These are phyloP conservation scores for Alternaria solani DNA, from an alignment of 2,329 filamentous ascomycete species.

Conservation along the genomic window DNA sequence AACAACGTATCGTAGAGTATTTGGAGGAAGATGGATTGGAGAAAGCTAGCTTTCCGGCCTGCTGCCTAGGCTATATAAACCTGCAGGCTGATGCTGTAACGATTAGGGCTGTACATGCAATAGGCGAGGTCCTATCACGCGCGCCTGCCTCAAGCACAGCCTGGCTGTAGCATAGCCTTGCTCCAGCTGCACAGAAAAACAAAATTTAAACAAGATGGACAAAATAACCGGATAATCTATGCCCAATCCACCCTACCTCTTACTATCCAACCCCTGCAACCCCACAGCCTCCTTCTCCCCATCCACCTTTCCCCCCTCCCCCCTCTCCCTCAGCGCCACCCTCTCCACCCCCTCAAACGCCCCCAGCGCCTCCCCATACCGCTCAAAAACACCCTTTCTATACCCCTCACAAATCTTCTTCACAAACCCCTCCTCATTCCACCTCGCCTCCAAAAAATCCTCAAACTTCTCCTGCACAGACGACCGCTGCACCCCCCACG, in stretches of 20 bases:
- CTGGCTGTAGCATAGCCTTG: not conserved
- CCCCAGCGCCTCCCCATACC: constrained; percentile 77
- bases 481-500: constrained; percentile 83
- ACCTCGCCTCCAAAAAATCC: constrained; percentile 81
- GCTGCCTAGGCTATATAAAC: no score
- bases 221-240: not conserved
- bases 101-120: not conserved
- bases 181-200: not conserved
- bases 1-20: not conserved
- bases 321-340: constrained; percentile 17
- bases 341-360: constrained; percentile 62
- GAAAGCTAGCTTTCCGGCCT: not conserved
- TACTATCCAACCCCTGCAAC: constrained; percentile 7
- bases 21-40: not conserved
- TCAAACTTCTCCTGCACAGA: constrained; percentile 77
- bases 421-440: constrained; percentile 85
- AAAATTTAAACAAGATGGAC: not conserved
- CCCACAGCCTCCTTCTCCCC: constrained; percentile 9
- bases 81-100: no score
- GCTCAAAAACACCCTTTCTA: constrained; percentile 74
- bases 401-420: constrained; percentile 86
- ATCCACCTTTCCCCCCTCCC: constrained; percentile 9
- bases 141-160: not conserved
- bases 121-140: not conserved
- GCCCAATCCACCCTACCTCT: not conserved